phyloP scores from a whole-genome alignment of 768 basidiomycete genomes.

The Pisolithus albus region DNA sequence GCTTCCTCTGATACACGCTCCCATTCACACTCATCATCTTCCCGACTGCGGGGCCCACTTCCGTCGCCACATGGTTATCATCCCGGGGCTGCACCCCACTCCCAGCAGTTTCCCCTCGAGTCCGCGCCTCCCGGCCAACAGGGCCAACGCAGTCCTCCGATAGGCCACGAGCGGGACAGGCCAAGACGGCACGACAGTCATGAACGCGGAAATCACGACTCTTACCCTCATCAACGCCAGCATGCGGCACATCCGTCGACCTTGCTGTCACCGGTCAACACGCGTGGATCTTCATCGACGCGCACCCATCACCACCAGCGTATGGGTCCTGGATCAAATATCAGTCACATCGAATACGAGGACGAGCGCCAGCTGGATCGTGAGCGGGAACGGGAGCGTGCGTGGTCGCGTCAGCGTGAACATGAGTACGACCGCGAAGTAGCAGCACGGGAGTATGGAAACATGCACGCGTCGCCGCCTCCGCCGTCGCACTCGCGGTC shows the following conservation, averaged over 20 bases:
- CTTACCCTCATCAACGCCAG: slow-evolving; percentile 27
- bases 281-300: slow-evolving; percentile 27
- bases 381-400: slow-evolving; percentile 28
- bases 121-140: slow-evolving; percentile 38
- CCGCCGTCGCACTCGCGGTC: slow-evolving; percentile 29
- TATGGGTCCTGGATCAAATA: slow-evolving; percentile 53
- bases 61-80: slow-evolving; percentile 28
- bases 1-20: slow-evolving; percentile 39
- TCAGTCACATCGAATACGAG: slow-evolving; percentile 35
- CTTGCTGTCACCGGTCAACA: slow-evolving; percentile 28
- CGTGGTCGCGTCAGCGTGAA: slow-evolving; percentile 33
- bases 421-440: slow-evolving; percentile 36
- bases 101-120: slow-evolving; percentile 44
- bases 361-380: slow-evolving; percentile 42
- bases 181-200: slow-evolving; percentile 44
- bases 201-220: slow-evolving; percentile 32
- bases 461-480: slow-evolving; percentile 37
- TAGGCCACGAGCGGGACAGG: slow-evolving; percentile 36
- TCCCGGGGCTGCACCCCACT: slow-evolving; percentile 34
- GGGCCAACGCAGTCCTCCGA: slow-evolving; percentile 43
- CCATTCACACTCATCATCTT: slow-evolving; percentile 41
- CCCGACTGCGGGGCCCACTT: slow-evolving; percentile 43
- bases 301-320: slow-evolving; percentile 62
- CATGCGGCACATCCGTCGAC: slow-evolving; percentile 28
- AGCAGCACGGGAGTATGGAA: slow-evolving; percentile 23